Conservation (phyloP, 805 yeast genomes). For the Tetrapisispora arboricola region DNA sequence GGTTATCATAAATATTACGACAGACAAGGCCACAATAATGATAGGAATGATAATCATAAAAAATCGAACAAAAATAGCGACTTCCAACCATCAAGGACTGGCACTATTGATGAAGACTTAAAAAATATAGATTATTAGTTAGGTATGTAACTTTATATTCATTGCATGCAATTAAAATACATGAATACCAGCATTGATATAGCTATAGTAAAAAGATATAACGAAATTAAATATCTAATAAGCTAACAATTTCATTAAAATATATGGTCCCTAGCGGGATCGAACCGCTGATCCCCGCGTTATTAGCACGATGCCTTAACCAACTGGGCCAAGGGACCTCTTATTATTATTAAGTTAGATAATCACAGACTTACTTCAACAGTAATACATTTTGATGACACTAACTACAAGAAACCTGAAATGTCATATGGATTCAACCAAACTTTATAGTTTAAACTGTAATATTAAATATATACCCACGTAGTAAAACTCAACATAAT, state of each 20-base stretch:
- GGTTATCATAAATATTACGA: no score
- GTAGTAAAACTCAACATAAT: no score
- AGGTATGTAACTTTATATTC: not conserved
- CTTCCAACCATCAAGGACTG: slow-evolving; percentile 13
- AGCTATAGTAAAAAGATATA: no score
- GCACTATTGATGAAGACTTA: slow-evolving; percentile 6
- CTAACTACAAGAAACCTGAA: not conserved
- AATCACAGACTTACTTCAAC: no score
- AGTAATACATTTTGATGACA: no score
- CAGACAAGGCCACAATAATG: not conserved
- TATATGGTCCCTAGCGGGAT: slow-evolving; percentile 25
- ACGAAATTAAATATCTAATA: no score
- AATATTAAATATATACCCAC: no score
- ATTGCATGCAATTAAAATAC: not conserved
- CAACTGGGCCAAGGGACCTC: slow-evolving; percentile 27
- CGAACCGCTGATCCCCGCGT: slow-evolving; percentile 27
- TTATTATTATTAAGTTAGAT: no score
- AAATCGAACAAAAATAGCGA: slow-evolving; percentile 11
- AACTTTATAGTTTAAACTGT: no score
- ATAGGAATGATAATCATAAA: not conserved
- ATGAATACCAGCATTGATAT: not conserved
- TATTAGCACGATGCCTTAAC: slow-evolving; percentile 27
- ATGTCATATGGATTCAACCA: no score
- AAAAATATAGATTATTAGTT: slow-evolving; percentile 3
- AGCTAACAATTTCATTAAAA: no score